Base-by-base conservation (phyloP, 2,329 filamentous ascomycete genomes). In the Colletotrichum sp. region DNA sequence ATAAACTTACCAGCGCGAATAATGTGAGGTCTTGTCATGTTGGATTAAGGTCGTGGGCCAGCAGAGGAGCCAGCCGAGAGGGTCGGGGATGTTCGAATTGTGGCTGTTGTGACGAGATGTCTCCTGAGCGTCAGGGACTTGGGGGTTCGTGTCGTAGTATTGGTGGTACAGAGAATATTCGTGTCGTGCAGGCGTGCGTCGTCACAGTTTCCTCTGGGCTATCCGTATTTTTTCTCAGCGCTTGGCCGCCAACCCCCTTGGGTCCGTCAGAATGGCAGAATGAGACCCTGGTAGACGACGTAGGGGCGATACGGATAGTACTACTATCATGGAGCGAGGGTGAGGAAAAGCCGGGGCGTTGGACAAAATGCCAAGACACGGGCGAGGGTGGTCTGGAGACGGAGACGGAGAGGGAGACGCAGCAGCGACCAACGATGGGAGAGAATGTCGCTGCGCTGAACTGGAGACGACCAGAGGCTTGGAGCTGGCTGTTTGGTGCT, bases 1-100 rank as follows among this genome's bases (percentile, higher is more conserved):
- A 75, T 74, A 71, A 77, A 78, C 90, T 81, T 90, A 92, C 90
- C 90, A 82, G 90, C 90, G 82, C 90, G 89, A 85, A 92, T 87
- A 80, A 92, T 91, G 80, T 88, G 87, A 81, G 90, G 90, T 85
- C 90, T 89, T 81, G 90, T 90, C 90, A 92, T 92, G 81, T 80
- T 88, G 86, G 80, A 82, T 60, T 16, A 62, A 60, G 66, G 62
- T 77, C 72, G 60, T 60, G 52, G 71, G 60, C 75, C 72, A 69
- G 64, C 70, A 73, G 66, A 75, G 36, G 49, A 62, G 72, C 71
- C 66, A 76, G 72, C 62, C 62, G 21, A 69, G 62, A 49, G 39
- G 39, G 39, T 49, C 39, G n/a, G 28, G 67, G 72, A 76, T 34
- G 28, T 64, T 36, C 26, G 63, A 60, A 49, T 59, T 66, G 76